Evolutionary conservation across 805 yeast genomes (phyloP).

Genomic region (Sugiyamaella boreocaroliniensis): DNA sequence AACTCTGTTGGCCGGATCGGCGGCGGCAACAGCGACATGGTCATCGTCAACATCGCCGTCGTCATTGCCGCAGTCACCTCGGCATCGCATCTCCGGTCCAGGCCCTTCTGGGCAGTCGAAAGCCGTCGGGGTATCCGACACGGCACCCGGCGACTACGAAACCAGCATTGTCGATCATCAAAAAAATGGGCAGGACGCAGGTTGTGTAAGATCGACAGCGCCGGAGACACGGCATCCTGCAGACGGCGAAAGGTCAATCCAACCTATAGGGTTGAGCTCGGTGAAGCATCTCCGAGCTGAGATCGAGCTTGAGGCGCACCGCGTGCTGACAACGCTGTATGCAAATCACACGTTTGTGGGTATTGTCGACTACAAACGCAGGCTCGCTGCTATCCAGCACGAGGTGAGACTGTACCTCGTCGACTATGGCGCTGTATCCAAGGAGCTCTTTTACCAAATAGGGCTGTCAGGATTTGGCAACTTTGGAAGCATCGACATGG

Average conservation of each 20-base stretch:
- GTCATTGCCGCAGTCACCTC: neutral
- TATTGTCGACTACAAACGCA: conserved; percentile 59
- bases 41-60: neutral
- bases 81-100: neutral
- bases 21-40: neutral
- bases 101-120: neutral
- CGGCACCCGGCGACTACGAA: neutral
- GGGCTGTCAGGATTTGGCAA: conserved; percentile 74
- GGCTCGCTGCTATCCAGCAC: conserved; percentile 78
- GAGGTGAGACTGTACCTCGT: conserved; percentile 71
- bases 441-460: conserved; percentile 73
- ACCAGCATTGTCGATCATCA: neutral
- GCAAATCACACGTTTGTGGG: conserved; percentile 73
- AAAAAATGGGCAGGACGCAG: no score
- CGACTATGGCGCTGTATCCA: conserved; percentile 66
- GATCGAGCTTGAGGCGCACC: conserved; percentile 41
- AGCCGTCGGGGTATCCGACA: no score
- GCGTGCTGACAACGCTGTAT: conserved; percentile 59
- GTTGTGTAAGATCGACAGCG: neutral
- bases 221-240: neutral
- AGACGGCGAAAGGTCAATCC: neutral
- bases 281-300: conserved; percentile 48
- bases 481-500: conserved; percentile 51
- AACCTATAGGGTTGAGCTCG: conserved; percentile 21
- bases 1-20: conserved; percentile 21